A percentile compares a stretch with the other conserved stretches of the same genome.
These are phyloP conservation scores for baker's yeast (Saccharomyces cerevisiae) DNA, from an alignment of 805 yeast species.

Conservation along the genomic window DNA sequence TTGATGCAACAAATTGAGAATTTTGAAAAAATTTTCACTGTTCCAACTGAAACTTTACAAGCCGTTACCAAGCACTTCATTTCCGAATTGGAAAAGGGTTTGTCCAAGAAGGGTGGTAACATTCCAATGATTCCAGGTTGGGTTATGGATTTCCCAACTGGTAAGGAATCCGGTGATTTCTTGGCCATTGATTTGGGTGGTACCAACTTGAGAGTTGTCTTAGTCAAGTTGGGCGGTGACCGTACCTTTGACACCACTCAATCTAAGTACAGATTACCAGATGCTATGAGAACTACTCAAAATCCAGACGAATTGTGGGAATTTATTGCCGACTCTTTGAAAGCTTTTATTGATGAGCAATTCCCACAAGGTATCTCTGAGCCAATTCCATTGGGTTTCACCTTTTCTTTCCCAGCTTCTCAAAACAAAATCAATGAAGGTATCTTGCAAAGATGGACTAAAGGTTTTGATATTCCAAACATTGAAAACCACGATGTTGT, in stretches of 20 bases:
- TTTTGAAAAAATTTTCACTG: constrained; percentile 55
- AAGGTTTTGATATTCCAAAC: constrained; percentile 85
- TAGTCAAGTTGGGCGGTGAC: constrained; percentile 74
- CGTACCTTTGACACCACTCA: constrained; percentile 77
- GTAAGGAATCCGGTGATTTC: constrained; percentile 79
- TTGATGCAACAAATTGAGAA: constrained; percentile 49
- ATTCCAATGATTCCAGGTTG: constrained; percentile 96
- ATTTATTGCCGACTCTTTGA: constrained; percentile 75
- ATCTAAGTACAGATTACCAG: constrained; percentile 75
- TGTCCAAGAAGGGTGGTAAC: constrained; percentile 64
- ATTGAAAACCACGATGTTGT: constrained; percentile 93
- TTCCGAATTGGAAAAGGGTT: constrained; percentile 71
- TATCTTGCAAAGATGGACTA: constrained; percentile 89
- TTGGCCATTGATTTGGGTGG: constrained; percentile 95
- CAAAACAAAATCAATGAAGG: constrained; percentile 80
- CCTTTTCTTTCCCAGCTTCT: constrained; percentile 82
- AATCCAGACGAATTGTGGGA: constrained; percentile 64
- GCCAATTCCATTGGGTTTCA: constrained; percentile 77
- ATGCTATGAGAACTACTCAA: constrained; percentile 63
- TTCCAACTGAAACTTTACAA: constrained; percentile 50
- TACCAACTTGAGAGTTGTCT: constrained; percentile 86
- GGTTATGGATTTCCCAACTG: constrained; percentile 90
- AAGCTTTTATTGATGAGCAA: constrained; percentile 54
- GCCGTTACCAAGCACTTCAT: constrained; percentile 68
- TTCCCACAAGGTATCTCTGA: constrained; percentile 61